A percentile compares a stretch with the other conserved stretches of the same genome.
Conservation (phyloP, 179 eudicot genomes). For the Pouteria campechiana region DNA sequence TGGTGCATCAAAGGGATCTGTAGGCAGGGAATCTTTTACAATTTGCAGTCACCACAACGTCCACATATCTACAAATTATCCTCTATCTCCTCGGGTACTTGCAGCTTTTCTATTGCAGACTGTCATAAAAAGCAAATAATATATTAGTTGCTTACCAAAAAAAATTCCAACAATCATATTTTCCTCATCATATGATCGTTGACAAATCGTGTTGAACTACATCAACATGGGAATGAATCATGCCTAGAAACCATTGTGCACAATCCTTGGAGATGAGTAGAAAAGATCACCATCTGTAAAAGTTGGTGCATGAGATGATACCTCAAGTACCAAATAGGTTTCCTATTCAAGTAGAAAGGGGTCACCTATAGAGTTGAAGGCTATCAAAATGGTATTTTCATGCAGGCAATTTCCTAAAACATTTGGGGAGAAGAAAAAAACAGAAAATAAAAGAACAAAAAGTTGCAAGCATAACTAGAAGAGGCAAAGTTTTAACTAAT, state of each 20-base stretch:
- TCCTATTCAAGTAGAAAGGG: too few species aligned
- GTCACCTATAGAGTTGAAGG: too few species aligned
- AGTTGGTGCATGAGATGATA: too few species aligned
- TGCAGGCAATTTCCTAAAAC: too few species aligned
- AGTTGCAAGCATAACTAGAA: too few species aligned
- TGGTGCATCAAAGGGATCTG: constrained; percentile 1
- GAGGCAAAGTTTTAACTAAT: too few species aligned
- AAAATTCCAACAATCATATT: not conserved
- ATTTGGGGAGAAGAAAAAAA: too few species aligned
- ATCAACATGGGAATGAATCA: not conserved
- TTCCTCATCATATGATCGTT: not conserved
- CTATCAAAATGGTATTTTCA: too few species aligned
- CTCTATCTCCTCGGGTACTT: constrained; percentile 92
- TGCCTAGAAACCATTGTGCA: not conserved
- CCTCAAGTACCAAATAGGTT: too few species aligned
- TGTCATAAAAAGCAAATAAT: constrained; percentile 24
- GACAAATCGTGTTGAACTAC: too few species aligned
- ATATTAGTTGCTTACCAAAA: too few species aligned
- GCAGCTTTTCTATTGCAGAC: constrained; percentile 98
- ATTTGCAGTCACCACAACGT: constrained; percentile 1
- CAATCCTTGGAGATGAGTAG: not conserved
- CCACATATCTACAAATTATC: constrained; percentile 40
- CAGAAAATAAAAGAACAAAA: too few species aligned
- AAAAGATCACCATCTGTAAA: not conserved
- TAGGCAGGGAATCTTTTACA: not conserved